Base-by-base conservation (phyloP, 495 filamentous ascomycete genomes). In the Aspergillus bertholletiae region DNA sequence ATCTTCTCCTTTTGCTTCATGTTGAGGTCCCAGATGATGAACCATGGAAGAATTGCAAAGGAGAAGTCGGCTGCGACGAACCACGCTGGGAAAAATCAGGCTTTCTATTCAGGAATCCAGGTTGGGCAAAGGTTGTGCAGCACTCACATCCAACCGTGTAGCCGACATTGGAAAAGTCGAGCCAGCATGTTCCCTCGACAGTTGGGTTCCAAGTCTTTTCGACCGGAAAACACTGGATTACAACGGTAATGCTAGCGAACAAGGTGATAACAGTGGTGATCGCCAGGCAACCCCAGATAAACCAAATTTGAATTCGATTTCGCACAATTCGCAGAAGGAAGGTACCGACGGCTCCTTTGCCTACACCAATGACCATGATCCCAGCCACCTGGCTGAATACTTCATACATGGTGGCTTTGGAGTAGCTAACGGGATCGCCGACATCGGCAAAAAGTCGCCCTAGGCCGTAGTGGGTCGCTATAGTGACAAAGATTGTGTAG, bases 1-100 rank as follows among this genome's bases (percentile, higher is more conserved):
- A 68, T 57, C 51, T 64, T 68, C 28, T 68, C 65, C 40, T 64
- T 68, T 12, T 58, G 52, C 24, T 66, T 68, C 63, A 68, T 68
- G 30, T 66, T 68, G 48, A 66, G 54, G 44, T 68, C 58, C 65
- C 65, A 68, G 22, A 67, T 50, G 18, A 66, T 57, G 22, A 68
- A 66, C 65, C 65, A 68, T 1, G 63, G 65, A 2, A 68, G 63
- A 27, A 63, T 63, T 0, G 65, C 65, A 46, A 68, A 64, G 22
- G 57, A 55, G 32, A 68, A 62, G 45, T 68, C 65, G 20, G 57
- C 57, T 13, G 53, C 63, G 13, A 64, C 60, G 27, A 64, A 66
- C 60, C 63, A 64, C 11, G 65, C 62, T 65, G 15, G 8, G 26
- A 37, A 48, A 1, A 39, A 30, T 17, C 2, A 41, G 3, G 26